Evolutionary conservation across 2,329 filamentous ascomycete genomes (phyloP).

Genomic region (Botrytis sinoallii): DNA sequence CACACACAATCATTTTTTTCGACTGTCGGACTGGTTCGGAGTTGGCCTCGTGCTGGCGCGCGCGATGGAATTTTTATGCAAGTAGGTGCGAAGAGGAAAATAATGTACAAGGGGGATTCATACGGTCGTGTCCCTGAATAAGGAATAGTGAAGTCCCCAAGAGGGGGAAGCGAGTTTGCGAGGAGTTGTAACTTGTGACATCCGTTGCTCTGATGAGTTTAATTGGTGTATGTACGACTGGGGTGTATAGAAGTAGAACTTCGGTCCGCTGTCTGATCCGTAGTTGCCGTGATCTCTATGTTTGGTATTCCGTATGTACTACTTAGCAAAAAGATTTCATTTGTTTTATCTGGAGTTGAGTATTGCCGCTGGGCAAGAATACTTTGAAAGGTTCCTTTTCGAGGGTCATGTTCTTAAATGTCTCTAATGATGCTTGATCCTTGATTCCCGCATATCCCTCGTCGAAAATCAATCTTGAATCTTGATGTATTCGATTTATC

Average conservation of each 20-base stretch:
- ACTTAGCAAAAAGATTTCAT: background rate
- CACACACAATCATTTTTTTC: background rate
- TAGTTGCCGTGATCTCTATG: slow-evolving; percentile 4
- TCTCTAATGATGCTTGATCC: slow-evolving; percentile 17
- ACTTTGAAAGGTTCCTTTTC: background rate
- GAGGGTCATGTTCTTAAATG: background rate
- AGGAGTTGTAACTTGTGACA: slow-evolving; percentile 14
- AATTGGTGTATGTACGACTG: slow-evolving; percentile 19
- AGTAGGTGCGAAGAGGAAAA: slow-evolving; percentile 7
- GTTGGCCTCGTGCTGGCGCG: slow-evolving; percentile 15
- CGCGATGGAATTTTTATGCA: slow-evolving; percentile 17
- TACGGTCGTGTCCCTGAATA: slow-evolving; percentile 13
- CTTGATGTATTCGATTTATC: background rate
- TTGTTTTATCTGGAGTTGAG: background rate
- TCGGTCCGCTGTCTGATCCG: slow-evolving; percentile 15
- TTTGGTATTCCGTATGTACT: background rate
- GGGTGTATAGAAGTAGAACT: slow-evolving; percentile 5
- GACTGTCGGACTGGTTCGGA: background rate
- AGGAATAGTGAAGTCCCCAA: slow-evolving; percentile 12
- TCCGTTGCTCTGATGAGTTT: slow-evolving; percentile 6
- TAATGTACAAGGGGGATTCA: slow-evolving; percentile 10
- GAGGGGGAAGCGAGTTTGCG: slow-evolving; percentile 16
- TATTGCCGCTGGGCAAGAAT: background rate
- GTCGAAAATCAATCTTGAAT: slow-evolving; percentile 12
- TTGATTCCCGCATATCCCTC: slow-evolving; percentile 18